Percentiles rank a stretch among this genome's conserved stretches.
Conservation (phyloP, 768 basidiomycete genomes). For the Harrya chromipes region DNA sequence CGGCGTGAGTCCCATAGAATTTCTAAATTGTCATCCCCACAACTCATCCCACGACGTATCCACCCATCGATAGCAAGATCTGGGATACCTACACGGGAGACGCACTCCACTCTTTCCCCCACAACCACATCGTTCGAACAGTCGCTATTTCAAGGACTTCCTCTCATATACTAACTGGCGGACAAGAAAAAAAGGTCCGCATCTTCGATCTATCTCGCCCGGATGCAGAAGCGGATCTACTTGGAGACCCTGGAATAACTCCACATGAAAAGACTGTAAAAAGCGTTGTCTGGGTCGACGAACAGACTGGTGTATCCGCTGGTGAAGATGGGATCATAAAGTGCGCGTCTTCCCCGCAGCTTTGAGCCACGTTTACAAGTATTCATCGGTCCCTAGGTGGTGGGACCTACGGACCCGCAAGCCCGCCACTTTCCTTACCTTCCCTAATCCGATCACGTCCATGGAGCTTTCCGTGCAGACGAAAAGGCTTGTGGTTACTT, state of each 20-base stretch:
- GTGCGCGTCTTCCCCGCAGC: conserved; percentile 39
- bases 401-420: conserved; percentile 89
- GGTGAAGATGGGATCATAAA: conserved; percentile 92
- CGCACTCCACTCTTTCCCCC: conserved; percentile 92
- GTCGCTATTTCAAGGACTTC: conserved; percentile 79
- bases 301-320: conserved; percentile 82
- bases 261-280: conserved; percentile 90
- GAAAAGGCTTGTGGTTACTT: conserved; percentile 82
- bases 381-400: conserved; percentile 58
- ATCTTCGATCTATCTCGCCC: conserved; percentile 88
- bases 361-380: neutral
- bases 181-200: conserved; percentile 96
- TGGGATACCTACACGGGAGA: conserved; percentile 94
- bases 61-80: conserved; percentile 63
- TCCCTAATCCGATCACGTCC: conserved; percentile 81
- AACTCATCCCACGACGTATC: neutral
- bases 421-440: conserved; percentile 65
- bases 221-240: conserved; percentile 83
- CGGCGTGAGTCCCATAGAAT: conserved; percentile 73
- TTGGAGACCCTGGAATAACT: conserved; percentile 54
- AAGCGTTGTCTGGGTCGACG: conserved; percentile 91
- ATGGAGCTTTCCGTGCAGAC: conserved; percentile 90
- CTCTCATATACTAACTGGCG: conserved; percentile 79
- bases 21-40: neutral
- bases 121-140: conserved; percentile 97